Conservation (phyloP, 331 rosid species). For the Cucumis variabilis region DNA sequence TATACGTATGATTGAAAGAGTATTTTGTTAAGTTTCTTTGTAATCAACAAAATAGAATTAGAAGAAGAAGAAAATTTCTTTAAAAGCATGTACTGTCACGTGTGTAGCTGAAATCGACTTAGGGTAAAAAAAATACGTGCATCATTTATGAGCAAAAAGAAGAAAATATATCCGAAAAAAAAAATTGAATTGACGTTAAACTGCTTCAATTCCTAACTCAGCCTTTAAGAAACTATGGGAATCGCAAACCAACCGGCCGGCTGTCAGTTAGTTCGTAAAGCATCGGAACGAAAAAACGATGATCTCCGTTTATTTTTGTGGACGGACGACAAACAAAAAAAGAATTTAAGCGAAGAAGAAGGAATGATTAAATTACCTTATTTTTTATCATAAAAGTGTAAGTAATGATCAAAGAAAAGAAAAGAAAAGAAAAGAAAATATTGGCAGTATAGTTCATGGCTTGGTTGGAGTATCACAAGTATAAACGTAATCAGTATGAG, state of each 20-base stretch:
- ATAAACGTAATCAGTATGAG: constrained; percentile 24
- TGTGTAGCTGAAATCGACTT: background rate
- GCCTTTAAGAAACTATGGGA: background rate
- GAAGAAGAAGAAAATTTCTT: background rate
- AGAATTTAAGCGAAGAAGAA: background rate
- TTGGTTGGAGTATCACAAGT: background rate
- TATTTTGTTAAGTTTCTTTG: too few relatives aligned
- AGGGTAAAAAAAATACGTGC: background rate
- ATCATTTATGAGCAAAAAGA: background rate
- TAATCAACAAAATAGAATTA: background rate
- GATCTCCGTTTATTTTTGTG: too few relatives aligned
- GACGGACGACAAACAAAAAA: background rate
- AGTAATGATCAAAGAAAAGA: background rate
- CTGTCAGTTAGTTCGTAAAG: background rate
- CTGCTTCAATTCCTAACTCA: background rate
- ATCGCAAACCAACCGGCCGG: background rate
- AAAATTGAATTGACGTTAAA: background rate
- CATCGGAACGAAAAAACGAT: background rate
- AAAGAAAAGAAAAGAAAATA: too few relatives aligned
- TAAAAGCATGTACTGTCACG: background rate
- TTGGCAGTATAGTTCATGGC: background rate
- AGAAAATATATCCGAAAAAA: background rate
- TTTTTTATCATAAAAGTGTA: background rate
- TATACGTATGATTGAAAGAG: too few relatives aligned
- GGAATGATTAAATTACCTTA: background rate